Evolutionary conservation across 495 filamentous ascomycete species (phyloP).

Genomic region (Hypoxylon crocopeplum): DNA sequence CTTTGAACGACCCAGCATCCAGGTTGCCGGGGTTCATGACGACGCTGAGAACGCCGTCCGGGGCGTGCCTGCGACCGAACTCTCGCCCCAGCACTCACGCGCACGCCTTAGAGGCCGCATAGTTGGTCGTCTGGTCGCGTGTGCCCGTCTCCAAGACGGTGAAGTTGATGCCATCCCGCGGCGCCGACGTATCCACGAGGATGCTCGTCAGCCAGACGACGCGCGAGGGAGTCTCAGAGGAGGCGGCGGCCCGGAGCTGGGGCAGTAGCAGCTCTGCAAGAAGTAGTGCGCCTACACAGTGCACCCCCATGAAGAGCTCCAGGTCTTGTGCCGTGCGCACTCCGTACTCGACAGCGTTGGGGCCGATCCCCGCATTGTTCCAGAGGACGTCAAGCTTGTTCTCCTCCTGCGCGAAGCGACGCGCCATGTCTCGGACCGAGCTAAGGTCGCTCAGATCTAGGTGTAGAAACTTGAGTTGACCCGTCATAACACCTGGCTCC

Average conservation of each 20-base stretch:
- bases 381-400: slow-evolving; percentile 58
- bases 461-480: slow-evolving; percentile 42
- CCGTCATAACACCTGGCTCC: slow-evolving; percentile 30
- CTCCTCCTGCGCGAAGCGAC: slow-evolving; percentile 48
- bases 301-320: slow-evolving; percentile 42
- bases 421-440: slow-evolving; percentile 51
- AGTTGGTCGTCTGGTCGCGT: slow-evolving; percentile 28
- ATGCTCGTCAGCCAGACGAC: slow-evolving; percentile 29
- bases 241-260: slow-evolving; percentile 14
- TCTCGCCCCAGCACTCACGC: slow-evolving; percentile 44
- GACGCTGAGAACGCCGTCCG: slow-evolving; percentile 43
- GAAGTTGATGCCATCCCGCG: slow-evolving; percentile 40
- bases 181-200: slow-evolving; percentile 34
- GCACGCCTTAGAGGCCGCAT: slow-evolving; percentile 46
- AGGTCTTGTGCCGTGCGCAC: slow-evolving; percentile 40
- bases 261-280: slow-evolving; percentile 51
- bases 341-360: slow-evolving; percentile 24
- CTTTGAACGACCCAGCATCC: slow-evolving; percentile 32
- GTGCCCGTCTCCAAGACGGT: slow-evolving; percentile 40
- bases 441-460: slow-evolving; percentile 57
- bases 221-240: slow-evolving; percentile 1
- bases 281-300: slow-evolving; percentile 45
- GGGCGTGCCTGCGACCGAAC: slow-evolving; percentile 24
- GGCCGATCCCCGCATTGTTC: slow-evolving; percentile 60
- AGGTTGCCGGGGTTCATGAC: slow-evolving; percentile 50